Conservation (phyloP, 225 moss, liverwort and hornwort species). For the Rhytidiadelphus loreus region DNA sequence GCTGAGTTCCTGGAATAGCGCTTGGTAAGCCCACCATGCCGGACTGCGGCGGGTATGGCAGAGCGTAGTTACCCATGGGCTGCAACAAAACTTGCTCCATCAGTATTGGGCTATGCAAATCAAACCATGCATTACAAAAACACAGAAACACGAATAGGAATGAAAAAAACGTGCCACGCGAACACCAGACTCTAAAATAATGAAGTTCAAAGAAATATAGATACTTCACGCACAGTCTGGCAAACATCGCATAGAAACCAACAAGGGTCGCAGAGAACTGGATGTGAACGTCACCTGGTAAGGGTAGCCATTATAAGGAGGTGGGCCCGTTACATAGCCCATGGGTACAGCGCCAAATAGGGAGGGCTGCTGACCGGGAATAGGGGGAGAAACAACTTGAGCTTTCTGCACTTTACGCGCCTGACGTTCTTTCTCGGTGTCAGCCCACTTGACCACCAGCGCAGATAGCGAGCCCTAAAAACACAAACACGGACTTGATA, state of each 20-base stretch:
- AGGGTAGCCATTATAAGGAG: slow-evolving; percentile 70
- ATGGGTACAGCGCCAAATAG: slow-evolving; percentile 88
- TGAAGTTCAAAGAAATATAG: background rate
- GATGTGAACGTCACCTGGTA: slow-evolving; percentile 42
- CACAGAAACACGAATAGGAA: background rate
- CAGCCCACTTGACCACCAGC: slow-evolving; percentile 93
- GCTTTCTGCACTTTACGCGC: slow-evolving; percentile 90
- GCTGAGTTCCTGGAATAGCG: slow-evolving; percentile 60
- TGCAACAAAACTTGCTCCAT: slow-evolving; percentile 1
- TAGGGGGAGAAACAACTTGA: slow-evolving; percentile 68
- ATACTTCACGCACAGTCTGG: background rate
- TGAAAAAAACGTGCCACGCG: background rate
- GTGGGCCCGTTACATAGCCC: slow-evolving; percentile 66
- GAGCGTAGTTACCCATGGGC: slow-evolving; percentile 47
- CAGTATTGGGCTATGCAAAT: background rate
- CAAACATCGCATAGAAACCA: background rate
- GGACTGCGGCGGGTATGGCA: slow-evolving; percentile 45
- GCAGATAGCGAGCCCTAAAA: slow-evolving; percentile 77
- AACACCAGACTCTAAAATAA: background rate
- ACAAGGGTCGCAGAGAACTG: background rate
- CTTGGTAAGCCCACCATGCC: slow-evolving; percentile 39
- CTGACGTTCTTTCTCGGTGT: slow-evolving; percentile 89
- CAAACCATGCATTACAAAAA: background rate
- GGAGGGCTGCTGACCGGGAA: slow-evolving; percentile 87
- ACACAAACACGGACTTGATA: background rate